Base-by-base conservation (phyloP, 1,284 basidiomycete species). In the Papiliotrema fonsecae region DNA sequence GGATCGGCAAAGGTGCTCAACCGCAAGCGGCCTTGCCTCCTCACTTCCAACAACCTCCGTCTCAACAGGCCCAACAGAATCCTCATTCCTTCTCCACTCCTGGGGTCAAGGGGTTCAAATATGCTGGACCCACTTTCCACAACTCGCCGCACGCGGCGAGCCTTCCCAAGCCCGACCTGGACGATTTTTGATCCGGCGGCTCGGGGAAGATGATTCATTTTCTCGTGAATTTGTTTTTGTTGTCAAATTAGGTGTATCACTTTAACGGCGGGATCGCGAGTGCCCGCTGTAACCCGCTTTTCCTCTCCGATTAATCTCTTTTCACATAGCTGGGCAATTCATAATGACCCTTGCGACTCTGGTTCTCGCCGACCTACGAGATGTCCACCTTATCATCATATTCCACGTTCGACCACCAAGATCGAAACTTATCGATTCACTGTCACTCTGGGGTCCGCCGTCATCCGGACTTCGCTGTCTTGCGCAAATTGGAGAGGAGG, bases 81-180 rank as follows among this genome's bases (percentile, higher is more conserved):
- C 26, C 26, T 27, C 6, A 21, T 42, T 16, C 40, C 22, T n/a
- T 42, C 26, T 9, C 40, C 24, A 40, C 26, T n/a, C 36, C 44
- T 13, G 22, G 46, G 28, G 52, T 49, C 14, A 19, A 14, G 22
- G 57, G 53, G 19, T 27, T 48, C 34, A 67, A 66, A 47, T 73
- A 73, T 50, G 71, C 71, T 9, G 70, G 70, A 16, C 67, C 69
- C 37, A 69, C 65, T 4, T 71, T 72, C 54, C 71, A 73, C 55
- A 71, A 71, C 53, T 69, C 69, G 9, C 71, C 71, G 38, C 61
- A 64, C 35, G 67, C 63, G 4, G 56, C 52, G 27, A 57, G 58
- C 13, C 52, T 73, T 22, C 63, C 68, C 14, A 66, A 69, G 53
- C 71, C 71, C 31, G 67, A 72, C 41, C 53, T 70, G 31, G 65